Conservation (phyloP, 192 early-diverging fungal genomes). For the Pilaira anomala region DNA sequence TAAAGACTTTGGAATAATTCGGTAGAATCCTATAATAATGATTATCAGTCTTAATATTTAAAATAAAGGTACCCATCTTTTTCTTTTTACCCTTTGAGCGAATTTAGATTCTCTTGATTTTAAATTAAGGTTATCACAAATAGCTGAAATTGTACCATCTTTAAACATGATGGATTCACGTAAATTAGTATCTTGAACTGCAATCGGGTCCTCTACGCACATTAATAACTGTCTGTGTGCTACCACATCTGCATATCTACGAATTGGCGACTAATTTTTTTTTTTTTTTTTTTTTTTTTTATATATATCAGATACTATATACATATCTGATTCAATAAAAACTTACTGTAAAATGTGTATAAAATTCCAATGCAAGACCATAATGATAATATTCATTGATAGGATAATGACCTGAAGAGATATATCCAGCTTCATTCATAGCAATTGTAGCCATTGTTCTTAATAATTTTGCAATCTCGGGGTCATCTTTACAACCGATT, state of each 20-base stretch:
- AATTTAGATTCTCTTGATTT: slow-evolving; percentile 69
- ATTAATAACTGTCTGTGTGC: slow-evolving; percentile 69
- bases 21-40: slow-evolving; percentile 64
- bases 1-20: slow-evolving; percentile 79
- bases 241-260: slow-evolving; percentile 78
- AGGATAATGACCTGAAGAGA: slow-evolving; percentile 53
- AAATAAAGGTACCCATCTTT: not conserved
- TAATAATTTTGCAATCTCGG: slow-evolving; percentile 54
- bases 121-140: slow-evolving; percentile 60
- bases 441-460: slow-evolving; percentile 75
- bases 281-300: not conserved
- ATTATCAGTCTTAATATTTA: not conserved
- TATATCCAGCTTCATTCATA: slow-evolving; percentile 72
- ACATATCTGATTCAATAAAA: not conserved
- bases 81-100: slow-evolving; percentile 54
- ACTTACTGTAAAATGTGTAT: slow-evolving; percentile 79
- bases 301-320: not conserved
- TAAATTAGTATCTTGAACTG: not conserved
- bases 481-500: slow-evolving; percentile 39
- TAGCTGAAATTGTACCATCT: slow-evolving; percentile 39
- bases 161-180: slow-evolving; percentile 30
- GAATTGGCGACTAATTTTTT: slow-evolving; percentile 62
- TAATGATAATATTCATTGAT: slow-evolving; percentile 62
- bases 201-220: slow-evolving; percentile 29
- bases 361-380: slow-evolving; percentile 69